phyloP scores from a whole-genome alignment of 345 rosid genomes.

The Crucihimalaya himalaica region DNA sequence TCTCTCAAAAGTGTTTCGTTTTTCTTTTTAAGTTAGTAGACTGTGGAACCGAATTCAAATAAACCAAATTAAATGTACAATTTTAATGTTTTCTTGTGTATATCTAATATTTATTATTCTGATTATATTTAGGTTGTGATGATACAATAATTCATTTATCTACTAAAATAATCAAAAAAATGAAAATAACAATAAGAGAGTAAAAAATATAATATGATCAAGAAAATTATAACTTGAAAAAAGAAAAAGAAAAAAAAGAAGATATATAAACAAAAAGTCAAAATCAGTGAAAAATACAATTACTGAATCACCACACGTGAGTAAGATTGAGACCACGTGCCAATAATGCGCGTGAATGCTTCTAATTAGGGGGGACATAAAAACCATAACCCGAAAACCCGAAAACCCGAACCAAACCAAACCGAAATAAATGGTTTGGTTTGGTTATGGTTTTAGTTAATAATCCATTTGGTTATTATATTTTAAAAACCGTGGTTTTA shows the following conservation, averaged over 20 bases:
- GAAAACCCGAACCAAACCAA: too few species aligned
- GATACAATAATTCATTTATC: background rate
- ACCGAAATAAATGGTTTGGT: too few species aligned
- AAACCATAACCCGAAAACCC: too few species aligned
- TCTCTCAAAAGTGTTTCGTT: background rate
- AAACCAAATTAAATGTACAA: conserved; percentile 26
- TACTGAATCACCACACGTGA: too few species aligned
- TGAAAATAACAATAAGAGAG: background rate
- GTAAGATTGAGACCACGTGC: background rate
- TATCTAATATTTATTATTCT: background rate
- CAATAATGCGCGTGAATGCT: background rate
- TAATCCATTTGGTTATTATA: too few species aligned
- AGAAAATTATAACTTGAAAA: too few species aligned
- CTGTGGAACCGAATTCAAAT: conserved; percentile 6
- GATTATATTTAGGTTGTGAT: background rate
- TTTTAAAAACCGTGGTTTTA: too few species aligned
- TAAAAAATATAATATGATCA: background rate
- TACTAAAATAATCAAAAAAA: background rate
- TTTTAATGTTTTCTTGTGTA: background rate
- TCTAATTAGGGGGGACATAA: too few species aligned
- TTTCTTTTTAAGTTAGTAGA: background rate
- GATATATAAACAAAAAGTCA: too few species aligned
- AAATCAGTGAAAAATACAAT: too few species aligned
- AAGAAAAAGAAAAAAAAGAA: background rate
- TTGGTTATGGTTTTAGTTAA: too few species aligned